phyloP scores from a whole-genome alignment of 352 stramenopile species.

The Thalassiosira mediterranea region DNA sequence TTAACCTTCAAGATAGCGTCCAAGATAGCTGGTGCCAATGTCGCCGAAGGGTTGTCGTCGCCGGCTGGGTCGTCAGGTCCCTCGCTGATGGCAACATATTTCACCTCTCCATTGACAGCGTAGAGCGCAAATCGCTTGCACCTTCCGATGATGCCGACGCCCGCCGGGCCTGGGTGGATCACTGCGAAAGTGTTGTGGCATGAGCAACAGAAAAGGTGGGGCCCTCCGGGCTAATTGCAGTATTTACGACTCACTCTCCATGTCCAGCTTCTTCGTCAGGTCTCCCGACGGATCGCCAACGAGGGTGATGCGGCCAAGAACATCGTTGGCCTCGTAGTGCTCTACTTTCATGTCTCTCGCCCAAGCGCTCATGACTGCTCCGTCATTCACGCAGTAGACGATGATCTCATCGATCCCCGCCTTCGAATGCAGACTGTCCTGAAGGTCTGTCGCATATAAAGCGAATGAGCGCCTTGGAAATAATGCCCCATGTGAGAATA shows the following conservation, averaged over 20 bases:
- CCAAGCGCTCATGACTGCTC: conserved; percentile 58
- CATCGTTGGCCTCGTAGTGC: conserved; percentile 25
- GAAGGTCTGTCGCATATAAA: no score
- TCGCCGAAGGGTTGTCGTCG: conserved; percentile 49
- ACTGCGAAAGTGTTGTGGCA: not conserved
- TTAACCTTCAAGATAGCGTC: conserved; percentile 44
- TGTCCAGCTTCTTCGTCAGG: conserved; percentile 42
- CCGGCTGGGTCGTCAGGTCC: conserved; percentile 53
- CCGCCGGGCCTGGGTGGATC: conserved; percentile 25
- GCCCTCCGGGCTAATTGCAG: not conserved
- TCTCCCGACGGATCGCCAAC: conserved; percentile 42
- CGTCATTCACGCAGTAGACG: conserved; percentile 60
- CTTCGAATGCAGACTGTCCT: conserved; percentile 33
- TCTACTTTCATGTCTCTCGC: conserved; percentile 25
- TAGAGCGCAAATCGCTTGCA: conserved; percentile 67
- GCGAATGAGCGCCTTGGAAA: no score
- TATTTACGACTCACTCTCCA: conserved; percentile 29
- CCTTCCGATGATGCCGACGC: conserved; percentile 41
- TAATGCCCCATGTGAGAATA: no score
- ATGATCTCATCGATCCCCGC: conserved; percentile 59
- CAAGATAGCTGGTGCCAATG: conserved; percentile 48
- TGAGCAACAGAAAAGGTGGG: not conserved
- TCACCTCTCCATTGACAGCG: conserved; percentile 52
- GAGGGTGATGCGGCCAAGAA: conserved; percentile 39
- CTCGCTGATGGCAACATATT: conserved; percentile 51